These are phyloP conservation scores for Mrakia gelida DNA, from an alignment of 768 basidiomycete genomes.

Conservation along the genomic window DNA sequence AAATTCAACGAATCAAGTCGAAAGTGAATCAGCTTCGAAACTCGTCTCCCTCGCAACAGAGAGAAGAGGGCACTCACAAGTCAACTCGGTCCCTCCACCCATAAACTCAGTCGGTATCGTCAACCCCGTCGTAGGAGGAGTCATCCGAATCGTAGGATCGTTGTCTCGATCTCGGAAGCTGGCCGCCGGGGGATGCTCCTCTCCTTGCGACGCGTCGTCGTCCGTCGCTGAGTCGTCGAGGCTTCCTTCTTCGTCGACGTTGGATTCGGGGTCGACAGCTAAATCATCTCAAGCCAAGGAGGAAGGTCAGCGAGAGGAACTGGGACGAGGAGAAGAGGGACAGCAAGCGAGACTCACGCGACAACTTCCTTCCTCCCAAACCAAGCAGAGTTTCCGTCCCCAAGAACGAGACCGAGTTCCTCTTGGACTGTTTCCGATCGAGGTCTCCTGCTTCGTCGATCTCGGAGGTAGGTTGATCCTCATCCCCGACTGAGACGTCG, in stretches of 20 bases:
- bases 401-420: constrained; percentile 50
- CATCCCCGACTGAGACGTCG: constrained; percentile 8
- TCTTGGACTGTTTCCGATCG: constrained; percentile 32
- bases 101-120: background rate
- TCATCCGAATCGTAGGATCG: background rate
- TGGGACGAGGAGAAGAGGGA: no score
- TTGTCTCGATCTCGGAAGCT: background rate
- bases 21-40: background rate
- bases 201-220: background rate
- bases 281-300: background rate
- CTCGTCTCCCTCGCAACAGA: background rate
- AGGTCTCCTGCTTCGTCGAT: constrained; percentile 25
- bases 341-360: constrained; percentile 51
- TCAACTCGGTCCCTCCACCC: background rate
- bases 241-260: constrained; percentile 5
- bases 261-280: background rate
- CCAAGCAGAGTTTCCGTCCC: constrained; percentile 81
- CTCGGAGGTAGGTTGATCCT: background rate
- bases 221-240: background rate
- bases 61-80: background rate
- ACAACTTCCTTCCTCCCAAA: constrained; percentile 62
- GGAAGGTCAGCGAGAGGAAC: background rate
- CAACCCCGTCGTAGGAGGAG: background rate
- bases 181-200: background rate
- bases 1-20: background rate